phyloP scores from a whole-genome alignment of 75 land plant species.

The Pinus taeda region DNA sequence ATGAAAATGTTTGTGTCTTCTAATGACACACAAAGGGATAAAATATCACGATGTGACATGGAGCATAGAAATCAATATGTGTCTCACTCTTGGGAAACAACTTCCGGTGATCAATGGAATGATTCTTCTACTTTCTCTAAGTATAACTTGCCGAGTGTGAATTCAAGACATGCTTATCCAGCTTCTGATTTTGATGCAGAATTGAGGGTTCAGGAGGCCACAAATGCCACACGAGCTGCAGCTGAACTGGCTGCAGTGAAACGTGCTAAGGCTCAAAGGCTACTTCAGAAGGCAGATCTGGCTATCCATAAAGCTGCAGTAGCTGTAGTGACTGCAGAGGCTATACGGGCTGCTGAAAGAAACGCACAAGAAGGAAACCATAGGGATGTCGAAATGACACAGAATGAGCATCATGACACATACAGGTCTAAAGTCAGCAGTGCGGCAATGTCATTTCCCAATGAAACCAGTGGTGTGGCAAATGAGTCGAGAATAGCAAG shows the following conservation, averaged over 20 bases:
- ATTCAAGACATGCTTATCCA: constrained; percentile 8
- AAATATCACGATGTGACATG: not conserved
- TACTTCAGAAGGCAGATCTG: constrained; percentile 59
- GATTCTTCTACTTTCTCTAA: not conserved
- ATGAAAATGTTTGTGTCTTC: not conserved
- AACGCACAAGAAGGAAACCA: constrained; percentile 2
- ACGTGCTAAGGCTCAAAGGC: constrained; percentile 54
- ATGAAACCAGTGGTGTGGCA: not conserved
- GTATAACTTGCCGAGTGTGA: not conserved
- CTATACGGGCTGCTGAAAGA: constrained; percentile 36
- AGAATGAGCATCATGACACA: not conserved
- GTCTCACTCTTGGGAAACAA: not conserved
- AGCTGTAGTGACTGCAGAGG: constrained; percentile 65
- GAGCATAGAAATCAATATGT: constrained; percentile 1
- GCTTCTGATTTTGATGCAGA: constrained; percentile 44
- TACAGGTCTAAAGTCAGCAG: not conserved
- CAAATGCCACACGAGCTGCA: constrained; percentile 56
- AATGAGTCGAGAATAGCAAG: not conserved
- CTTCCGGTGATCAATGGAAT: constrained; percentile 8
- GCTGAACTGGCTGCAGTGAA: constrained; percentile 56
- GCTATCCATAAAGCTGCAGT: constrained; percentile 58
- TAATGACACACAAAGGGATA: not conserved
- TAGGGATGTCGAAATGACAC: not conserved
- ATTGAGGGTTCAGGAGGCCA: constrained; percentile 55
- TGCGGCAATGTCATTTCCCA: not conserved